Percentiles rank a stretch among this genome's conserved stretches.
Evolutionary conservation across 106 monocot genomes (phyloP).

Genomic region (Apostasia shenzhenica): DNA sequence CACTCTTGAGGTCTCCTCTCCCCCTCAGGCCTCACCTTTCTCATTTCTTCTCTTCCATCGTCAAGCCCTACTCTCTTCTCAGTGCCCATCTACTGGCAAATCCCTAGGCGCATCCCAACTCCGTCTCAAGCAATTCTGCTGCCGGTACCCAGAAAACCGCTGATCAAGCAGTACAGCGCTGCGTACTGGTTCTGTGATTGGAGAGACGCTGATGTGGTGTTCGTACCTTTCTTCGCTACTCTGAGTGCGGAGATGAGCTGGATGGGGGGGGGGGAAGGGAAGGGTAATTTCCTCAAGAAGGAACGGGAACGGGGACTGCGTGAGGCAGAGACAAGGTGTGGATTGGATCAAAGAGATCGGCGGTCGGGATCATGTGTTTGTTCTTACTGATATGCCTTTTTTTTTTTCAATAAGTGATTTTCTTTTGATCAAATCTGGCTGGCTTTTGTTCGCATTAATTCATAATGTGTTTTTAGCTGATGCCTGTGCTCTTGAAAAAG

Average conservation of each 20-base stretch:
- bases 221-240: slow-evolving; percentile 90
- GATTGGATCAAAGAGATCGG: slow-evolving; percentile 38
- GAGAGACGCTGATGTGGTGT: slow-evolving; percentile 53
- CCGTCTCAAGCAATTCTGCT: slow-evolving; percentile 25
- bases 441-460: too few relatives aligned
- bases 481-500: too few relatives aligned
- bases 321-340: slow-evolving; percentile 61
- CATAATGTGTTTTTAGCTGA: too few relatives aligned
- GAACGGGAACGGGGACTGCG: slow-evolving; percentile 59
- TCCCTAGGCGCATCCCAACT: slow-evolving; percentile 1
- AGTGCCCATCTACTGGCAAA: neutral
- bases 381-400: slow-evolving; percentile 39
- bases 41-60: slow-evolving; percentile 9
- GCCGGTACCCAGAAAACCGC: slow-evolving; percentile 65
- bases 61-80: slow-evolving; percentile 3
- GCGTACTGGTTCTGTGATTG: slow-evolving; percentile 61
- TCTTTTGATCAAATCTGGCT: too few relatives aligned
- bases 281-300: slow-evolving; percentile 65
- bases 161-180: slow-evolving; percentile 80
- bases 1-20: slow-evolving; percentile 12
- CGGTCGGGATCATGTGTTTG: slow-evolving; percentile 66
- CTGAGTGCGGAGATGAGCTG: slow-evolving; percentile 95
- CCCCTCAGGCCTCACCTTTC: slow-evolving; percentile 12
- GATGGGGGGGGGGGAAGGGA: slow-evolving; percentile 85
- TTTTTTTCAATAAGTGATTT: too few relatives aligned